Evolutionary conservation across 768 basidiomycete species (phyloP).

Genomic region (Leccinum uliginosum): DNA sequence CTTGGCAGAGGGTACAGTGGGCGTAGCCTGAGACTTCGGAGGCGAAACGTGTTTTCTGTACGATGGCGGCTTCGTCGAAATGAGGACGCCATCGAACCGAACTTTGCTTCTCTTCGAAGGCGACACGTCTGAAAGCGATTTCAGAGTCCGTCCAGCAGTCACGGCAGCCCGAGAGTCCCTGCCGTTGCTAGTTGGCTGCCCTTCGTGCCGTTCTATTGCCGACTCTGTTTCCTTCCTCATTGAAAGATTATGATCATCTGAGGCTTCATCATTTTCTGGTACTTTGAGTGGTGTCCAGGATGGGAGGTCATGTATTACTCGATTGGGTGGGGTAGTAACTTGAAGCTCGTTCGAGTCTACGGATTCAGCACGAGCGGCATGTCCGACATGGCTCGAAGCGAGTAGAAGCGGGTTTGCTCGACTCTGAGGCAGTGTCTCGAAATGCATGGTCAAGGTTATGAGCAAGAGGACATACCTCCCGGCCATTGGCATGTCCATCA

Average conservation of each 20-base stretch:
- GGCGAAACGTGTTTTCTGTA: not conserved
- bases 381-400: not conserved
- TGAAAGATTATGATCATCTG: conserved; percentile 9
- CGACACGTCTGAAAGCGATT: not conserved
- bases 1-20: not conserved
- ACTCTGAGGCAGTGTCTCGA: conserved; percentile 9
- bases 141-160: not conserved
- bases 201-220: not conserved
- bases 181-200: not conserved
- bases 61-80: conserved; percentile 7
- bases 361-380: not conserved
- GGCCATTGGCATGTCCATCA: not conserved
- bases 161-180: not conserved
- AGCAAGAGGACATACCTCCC: conserved; percentile 10
- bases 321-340: not conserved
- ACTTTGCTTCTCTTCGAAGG: conserved; percentile 11
- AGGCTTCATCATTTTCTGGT: not conserved
- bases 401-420: conserved; percentile 3
- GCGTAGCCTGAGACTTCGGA: not conserved
- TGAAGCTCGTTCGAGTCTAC: not conserved
- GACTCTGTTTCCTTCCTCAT: not conserved
- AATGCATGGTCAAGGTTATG: conserved; percentile 5
- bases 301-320: conserved; percentile 16
- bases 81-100: conserved; percentile 24
- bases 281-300: not conserved